Evolutionary conservation across 345 rosid species (phyloP), one percentile per base, ranked within the genome.

Genomic region (Lepidium sativum): DNA sequence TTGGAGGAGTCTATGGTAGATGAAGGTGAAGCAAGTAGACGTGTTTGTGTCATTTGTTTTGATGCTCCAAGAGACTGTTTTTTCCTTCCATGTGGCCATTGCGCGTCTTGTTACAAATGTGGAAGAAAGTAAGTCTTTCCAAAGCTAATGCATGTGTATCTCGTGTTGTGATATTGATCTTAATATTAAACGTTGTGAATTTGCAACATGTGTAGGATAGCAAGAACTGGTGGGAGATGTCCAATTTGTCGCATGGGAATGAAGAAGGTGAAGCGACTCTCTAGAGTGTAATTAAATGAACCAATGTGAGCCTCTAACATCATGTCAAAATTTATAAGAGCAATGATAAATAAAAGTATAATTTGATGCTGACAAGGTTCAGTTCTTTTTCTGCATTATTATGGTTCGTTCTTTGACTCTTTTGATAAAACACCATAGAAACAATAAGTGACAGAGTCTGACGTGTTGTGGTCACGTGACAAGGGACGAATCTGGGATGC

Each of bases 81-180:
- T 72, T 92, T 89, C 76, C 89, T 87, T 63, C 98, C 96, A 0
- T 92, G 97, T 65, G 97, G 96, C 40, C 94, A 89, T 57, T 89
- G 96, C 50, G 83, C 84, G 45, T 80, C 98, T 54, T 92, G 97
- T 69, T 89, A 77, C 65, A 80, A 56, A 32, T 92, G 98, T 38
- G 97, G 96, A 78, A 77, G 82, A 42, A 84, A 18, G 58, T 59
- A 68, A 57, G 72, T 45, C 38, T 27, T 56, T 25, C 23, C 35
- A 9, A 20, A 32, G 29, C 7, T n/a, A 31, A 41, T 58, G 25
- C n/a, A n/a, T n/a, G n/a, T 21, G 25, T 21, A 21, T 21, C 2
- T 21, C 25, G 3, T 21, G 25, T 21, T 21, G 25, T 21, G 3
- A 21, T 21, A 3, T 21, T 21, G 25, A 21, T 21, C 25, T 21